Conservation (phyloP, 179 eudicot species). For the Gypsophila paniculata region DNA sequence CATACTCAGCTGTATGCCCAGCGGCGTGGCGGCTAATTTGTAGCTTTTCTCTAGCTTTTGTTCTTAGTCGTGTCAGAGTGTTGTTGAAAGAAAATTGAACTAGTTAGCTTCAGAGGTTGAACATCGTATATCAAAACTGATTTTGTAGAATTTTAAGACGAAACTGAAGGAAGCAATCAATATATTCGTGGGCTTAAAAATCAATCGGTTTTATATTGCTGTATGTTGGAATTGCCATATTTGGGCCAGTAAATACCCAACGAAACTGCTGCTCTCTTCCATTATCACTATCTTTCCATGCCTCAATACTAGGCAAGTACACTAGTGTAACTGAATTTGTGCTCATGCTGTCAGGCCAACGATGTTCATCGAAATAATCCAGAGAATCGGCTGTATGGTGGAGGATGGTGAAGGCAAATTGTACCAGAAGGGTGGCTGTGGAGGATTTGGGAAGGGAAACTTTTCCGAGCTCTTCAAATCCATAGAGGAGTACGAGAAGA, state of each 20-base stretch:
- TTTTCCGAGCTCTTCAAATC: conserved; percentile 88
- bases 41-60: too few species aligned
- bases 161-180: not conserved
- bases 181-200: too few species aligned
- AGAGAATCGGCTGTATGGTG: conserved; percentile 81
- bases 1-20: too few species aligned
- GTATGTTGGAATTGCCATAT: not conserved
- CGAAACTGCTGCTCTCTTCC: too few species aligned
- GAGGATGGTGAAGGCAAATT: conserved; percentile 53
- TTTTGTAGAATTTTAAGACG: not conserved
- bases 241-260: too few species aligned
- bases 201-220: not conserved
- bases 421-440: conserved; percentile 83
- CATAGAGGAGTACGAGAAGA: conserved; percentile 81
- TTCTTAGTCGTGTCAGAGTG: not conserved
- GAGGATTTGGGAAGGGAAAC: conserved; percentile 91
- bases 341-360: conserved; percentile 67
- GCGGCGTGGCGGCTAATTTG: too few species aligned
- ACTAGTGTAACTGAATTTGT: not conserved
- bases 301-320: not conserved
- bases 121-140: not conserved
- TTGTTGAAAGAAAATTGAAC: not conserved
- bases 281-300: not conserved
- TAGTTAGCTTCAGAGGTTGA: not conserved
- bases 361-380: conserved; percentile 80